Conservation (phyloP, 2,329 filamentous ascomycete species). For the Aschersonia sp. region DNA sequence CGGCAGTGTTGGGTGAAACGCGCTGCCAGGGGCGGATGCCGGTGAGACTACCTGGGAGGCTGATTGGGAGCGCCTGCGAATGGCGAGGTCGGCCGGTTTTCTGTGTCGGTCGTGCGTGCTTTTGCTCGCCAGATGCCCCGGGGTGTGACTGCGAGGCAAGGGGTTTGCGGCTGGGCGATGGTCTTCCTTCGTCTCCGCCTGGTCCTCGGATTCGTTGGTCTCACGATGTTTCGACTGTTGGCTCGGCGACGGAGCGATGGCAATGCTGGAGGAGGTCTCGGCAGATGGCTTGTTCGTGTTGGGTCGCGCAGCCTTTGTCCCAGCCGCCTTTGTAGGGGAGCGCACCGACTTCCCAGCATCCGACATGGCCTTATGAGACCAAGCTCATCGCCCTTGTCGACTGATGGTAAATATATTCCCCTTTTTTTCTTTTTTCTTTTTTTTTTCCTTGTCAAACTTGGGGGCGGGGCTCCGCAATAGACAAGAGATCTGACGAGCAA, state of each 20-base stretch:
- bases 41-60: slow-evolving; percentile 20
- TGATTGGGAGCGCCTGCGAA: slow-evolving; percentile 40
- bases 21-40: slow-evolving; percentile 9
- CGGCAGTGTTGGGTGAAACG: slow-evolving; percentile 9
- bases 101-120: slow-evolving; percentile 33
- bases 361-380: slow-evolving; percentile 23
- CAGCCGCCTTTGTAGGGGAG: slow-evolving; percentile 9
- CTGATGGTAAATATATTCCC: background rate
- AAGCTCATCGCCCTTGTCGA: slow-evolving; percentile 14
- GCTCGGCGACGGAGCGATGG: background rate
- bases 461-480: too few species aligned
- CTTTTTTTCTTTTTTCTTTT: too few species aligned
- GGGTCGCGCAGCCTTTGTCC: slow-evolving; percentile 17
- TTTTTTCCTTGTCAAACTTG: too few species aligned
- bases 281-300: background rate
- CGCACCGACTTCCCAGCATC: slow-evolving; percentile 20
- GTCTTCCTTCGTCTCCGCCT: background rate
- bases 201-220: slow-evolving; percentile 1
- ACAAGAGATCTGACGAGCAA: too few species aligned
- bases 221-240: background rate
- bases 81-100: slow-evolving; percentile 35
- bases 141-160: slow-evolving; percentile 43
- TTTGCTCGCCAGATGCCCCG: slow-evolving; percentile 45
- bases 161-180: slow-evolving; percentile 15
- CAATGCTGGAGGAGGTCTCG: slow-evolving; percentile 4